Conservation (phyloP, 768 basidiomycete species). For the Tricholoma saponaceum region DNA sequence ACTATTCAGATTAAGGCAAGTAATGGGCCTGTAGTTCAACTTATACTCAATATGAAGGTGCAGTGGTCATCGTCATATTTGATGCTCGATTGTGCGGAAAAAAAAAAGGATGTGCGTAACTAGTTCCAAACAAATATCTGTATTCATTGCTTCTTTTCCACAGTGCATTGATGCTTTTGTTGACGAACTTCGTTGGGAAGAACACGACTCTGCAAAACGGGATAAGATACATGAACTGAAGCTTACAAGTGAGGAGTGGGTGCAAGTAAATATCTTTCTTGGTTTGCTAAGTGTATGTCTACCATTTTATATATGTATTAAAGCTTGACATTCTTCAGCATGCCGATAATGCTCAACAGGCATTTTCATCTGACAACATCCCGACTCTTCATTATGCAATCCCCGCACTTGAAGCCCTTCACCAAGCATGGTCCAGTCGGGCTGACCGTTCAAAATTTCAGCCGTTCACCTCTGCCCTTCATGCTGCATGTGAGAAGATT, state of each 20-base stretch:
- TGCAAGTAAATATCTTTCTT: too few relatives aligned
- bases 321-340: background rate
- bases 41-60: slow-evolving; percentile 28
- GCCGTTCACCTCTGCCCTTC: slow-evolving; percentile 16
- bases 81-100: slow-evolving; percentile 23
- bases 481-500: slow-evolving; percentile 16
- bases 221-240: slow-evolving; percentile 12
- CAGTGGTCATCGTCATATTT: slow-evolving; percentile 26
- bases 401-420: too few relatives aligned
- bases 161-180: too few relatives aligned
- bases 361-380: background rate
- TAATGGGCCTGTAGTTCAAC: too few relatives aligned
- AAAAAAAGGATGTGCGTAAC: too few relatives aligned
- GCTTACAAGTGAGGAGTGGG: slow-evolving; percentile 22
- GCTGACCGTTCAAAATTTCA: too few relatives aligned
- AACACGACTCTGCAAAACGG: too few relatives aligned
- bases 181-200: too few relatives aligned
- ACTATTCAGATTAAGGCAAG: slow-evolving; percentile 10
- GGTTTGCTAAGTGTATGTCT: slow-evolving; percentile 16
- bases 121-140: too few relatives aligned
- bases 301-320: background rate
- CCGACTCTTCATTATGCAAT: slow-evolving; percentile 23
- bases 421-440: too few relatives aligned
- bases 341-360: slow-evolving; percentile 6
- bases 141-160: too few relatives aligned